Conservation (phyloP, 352 stramenopile species). For the Globisporangium mamillatum region DNA sequence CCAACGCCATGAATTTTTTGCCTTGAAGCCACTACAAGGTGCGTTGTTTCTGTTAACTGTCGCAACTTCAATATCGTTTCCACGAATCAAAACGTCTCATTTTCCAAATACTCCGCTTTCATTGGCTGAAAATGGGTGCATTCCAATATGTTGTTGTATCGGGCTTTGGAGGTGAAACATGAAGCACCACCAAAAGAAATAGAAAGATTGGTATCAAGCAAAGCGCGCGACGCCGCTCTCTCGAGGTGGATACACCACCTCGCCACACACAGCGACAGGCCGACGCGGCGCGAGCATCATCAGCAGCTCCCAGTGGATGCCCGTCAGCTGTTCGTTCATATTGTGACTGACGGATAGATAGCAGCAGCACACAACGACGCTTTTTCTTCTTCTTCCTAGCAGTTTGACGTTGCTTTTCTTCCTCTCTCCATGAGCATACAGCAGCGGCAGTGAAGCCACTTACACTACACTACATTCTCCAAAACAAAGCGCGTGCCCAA, state of each 20-base stretch:
- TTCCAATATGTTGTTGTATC: no score
- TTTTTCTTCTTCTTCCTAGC: neutral
- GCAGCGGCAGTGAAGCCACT: neutral
- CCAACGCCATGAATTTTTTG: neutral
- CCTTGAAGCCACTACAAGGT: neutral
- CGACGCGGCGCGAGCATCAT: neutral
- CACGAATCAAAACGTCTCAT: neutral
- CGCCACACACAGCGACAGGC: neutral
- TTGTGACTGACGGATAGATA: neutral
- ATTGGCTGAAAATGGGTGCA: conserved; percentile 2
- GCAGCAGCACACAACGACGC: no score
- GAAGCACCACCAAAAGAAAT: neutral
- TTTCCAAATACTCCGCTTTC: neutral
- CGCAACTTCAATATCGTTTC: conserved; percentile 19
- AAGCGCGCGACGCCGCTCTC: neutral
- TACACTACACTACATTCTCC: no score
- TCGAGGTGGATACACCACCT: neutral
- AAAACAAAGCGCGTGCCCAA: neutral
- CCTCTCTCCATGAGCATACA: neutral
- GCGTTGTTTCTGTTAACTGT: neutral
- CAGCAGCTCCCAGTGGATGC: neutral
- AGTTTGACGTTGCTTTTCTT: neutral
- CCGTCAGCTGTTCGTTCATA: no score
- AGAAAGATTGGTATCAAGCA: neutral
- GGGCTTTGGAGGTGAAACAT: neutral